phyloP scores from a whole-genome alignment of 2,329 filamentous ascomycete species.

The Colletotrichum eleusines region DNA sequence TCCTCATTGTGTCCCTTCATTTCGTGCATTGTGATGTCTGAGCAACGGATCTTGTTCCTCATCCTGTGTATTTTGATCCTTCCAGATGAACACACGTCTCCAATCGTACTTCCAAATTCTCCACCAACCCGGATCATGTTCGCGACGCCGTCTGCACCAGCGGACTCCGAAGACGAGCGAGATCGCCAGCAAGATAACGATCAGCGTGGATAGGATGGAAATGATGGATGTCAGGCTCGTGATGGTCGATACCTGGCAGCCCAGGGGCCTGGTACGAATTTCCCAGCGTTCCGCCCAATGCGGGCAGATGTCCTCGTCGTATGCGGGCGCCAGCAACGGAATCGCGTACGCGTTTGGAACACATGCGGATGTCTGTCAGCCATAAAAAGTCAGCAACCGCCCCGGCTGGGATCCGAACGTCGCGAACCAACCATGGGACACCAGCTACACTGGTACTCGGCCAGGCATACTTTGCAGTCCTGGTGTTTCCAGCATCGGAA shows the following conservation, averaged over 20 bases:
- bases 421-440: conserved; percentile 62
- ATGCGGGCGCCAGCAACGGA: conserved; percentile 63
- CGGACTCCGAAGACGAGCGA: conserved; percentile 40
- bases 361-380: conserved; percentile 62
- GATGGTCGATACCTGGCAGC: conserved; percentile 58
- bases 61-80: not conserved
- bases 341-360: conserved; percentile 62
- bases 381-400: conserved; percentile 15
- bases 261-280: conserved; percentile 53
- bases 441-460: conserved; percentile 60
- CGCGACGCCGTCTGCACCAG: conserved; percentile 32
- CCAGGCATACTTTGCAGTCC: conserved; percentile 61
- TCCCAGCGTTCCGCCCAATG: conserved; percentile 60
- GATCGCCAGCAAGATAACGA: conserved; percentile 45
- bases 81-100: not conserved
- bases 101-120: conserved; percentile 39
- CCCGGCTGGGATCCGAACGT: not conserved
- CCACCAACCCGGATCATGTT: conserved; percentile 43
- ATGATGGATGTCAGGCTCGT: conserved; percentile 53
- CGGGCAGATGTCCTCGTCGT: conserved; percentile 64
- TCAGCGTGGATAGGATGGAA: conserved; percentile 50
- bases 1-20: not conserved
- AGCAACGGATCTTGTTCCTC: conserved; percentile 44
- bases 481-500: conserved; percentile 64
- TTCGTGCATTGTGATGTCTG: conserved; percentile 19